phyloP scores from a whole-genome alignment of 1,284 basidiomycete species.

The Sporisorium scitamineum region DNA sequence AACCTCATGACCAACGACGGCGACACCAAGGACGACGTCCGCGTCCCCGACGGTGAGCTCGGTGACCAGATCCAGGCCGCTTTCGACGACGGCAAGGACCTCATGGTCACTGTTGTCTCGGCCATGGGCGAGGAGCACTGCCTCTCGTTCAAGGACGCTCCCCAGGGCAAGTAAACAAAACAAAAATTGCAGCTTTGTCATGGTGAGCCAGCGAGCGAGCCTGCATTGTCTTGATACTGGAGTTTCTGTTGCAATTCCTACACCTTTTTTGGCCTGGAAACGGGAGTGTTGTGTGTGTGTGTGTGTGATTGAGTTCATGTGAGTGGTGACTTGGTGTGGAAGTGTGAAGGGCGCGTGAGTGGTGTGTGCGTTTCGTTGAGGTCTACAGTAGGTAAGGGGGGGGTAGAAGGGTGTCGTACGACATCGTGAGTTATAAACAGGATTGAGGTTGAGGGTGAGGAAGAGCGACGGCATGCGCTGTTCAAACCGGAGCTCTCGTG shows the following conservation, averaged over 20 bases:
- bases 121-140: constrained; percentile 95
- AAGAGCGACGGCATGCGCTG: too few species aligned
- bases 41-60: constrained; percentile 86
- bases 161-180: constrained; percentile 63
- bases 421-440: too few species aligned
- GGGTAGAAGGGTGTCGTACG: too few species aligned
- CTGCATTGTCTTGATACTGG: neutral
- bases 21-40: constrained; percentile 91
- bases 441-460: too few species aligned
- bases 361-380: too few species aligned
- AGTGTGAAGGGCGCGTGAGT: too few species aligned
- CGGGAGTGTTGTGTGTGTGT: too few species aligned
- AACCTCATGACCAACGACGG: constrained; percentile 93
- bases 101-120: constrained; percentile 84
- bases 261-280: neutral
- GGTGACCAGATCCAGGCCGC: constrained; percentile 80
- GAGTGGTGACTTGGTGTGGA: too few species aligned
- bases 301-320: too few species aligned
- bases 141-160: constrained; percentile 74
- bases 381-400: too few species aligned
- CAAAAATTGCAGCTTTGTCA: constrained; percentile 15
- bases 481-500: too few species aligned
- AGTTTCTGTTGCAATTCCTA: neutral
- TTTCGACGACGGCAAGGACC: constrained; percentile 89
- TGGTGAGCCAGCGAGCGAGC: too few species aligned